phyloP scores from a whole-genome alignment of 352 stramenopile species.

The Phytophthora pluvialis region DNA sequence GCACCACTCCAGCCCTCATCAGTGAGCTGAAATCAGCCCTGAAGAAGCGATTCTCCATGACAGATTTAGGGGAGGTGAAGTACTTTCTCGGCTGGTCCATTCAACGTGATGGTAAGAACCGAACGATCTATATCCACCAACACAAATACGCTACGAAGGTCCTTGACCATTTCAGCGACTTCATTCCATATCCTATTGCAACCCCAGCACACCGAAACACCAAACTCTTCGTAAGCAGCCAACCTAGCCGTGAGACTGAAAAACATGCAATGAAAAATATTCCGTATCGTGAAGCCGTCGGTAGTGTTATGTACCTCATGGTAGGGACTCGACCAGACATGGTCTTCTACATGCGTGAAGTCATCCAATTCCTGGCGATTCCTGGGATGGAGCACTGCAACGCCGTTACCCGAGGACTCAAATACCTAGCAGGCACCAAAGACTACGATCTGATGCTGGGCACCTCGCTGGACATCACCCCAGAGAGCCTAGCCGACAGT shows the following conservation, averaged over 20 bases:
- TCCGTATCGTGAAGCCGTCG: background rate
- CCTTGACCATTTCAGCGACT: slow-evolving; percentile 9
- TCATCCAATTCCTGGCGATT: slow-evolving; percentile 2
- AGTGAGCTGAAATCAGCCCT: slow-evolving; percentile 13
- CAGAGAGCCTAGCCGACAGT: no score
- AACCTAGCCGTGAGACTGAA: background rate
- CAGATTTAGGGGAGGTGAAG: background rate
- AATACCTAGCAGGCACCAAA: background rate
- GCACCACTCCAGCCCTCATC: slow-evolving; percentile 8
- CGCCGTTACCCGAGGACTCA: background rate
- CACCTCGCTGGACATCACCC: no score
- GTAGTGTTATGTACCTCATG: slow-evolving; percentile 2
- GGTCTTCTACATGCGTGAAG: background rate
- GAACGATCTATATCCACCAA: slow-evolving; percentile 27
- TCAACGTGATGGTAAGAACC: slow-evolving; percentile 19
- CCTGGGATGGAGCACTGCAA: background rate
- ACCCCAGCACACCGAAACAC: background rate
- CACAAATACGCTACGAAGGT: slow-evolving; percentile 34
- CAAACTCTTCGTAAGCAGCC: background rate
- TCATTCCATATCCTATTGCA: background rate
- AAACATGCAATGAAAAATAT: slow-evolving; percentile 4
- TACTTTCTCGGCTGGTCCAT: slow-evolving; percentile 26
- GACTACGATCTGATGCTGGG: background rate
- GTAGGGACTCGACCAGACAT: background rate
- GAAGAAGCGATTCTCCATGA: no score